Evolutionary conservation across 768 basidiomycete genomes (phyloP), one percentile per base, ranked within the genome.

Genomic region (Xanthoconium purpureum): DNA sequence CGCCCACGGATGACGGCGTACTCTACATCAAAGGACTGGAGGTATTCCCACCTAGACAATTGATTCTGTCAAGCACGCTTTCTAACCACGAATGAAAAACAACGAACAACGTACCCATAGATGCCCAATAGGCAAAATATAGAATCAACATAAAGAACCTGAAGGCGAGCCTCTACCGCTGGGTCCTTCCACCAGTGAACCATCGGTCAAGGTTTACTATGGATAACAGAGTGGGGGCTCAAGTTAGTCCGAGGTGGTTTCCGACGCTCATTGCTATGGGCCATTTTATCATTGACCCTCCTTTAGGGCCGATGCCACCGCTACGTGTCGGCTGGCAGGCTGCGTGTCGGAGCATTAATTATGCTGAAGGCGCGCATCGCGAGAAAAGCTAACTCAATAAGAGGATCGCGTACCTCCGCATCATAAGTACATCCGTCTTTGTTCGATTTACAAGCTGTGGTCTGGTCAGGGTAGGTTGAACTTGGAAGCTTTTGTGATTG

Each of bases 21-120:
- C 54, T 70, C 68, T 10, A 69, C 52, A 12, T 37, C 49, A 4
- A 56, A 55, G 1, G 65, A 56, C 9, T 47, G 54, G 5, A 63
- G n/a, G 14, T 67, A 70, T 20, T 66, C 61, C 69, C 68, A 70
- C 6, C 68, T 71, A 36, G 30, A 50, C 2, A 9, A 39, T 8
- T 13, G 3, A 20, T 29, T 32, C n/a, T 8, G 12, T 54, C 13
- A 39, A 48, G 20, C 6, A 44, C 6, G 14, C 13, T 47, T 28
- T 17, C 18, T 20, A n/a, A n/a, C 7, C 5, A 36, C 3, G 17
- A n/a, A 32, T 2, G 15, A 35, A 29, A 4, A 18, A 11, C 28
- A 45, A 38, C 44, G 24, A 24, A 24, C 24, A 24, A 5, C 57
- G 28, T 53, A 69, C 68, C 54, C 60, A 32, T 59, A 58, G n/a